Percentiles rank a stretch among this genome's conserved stretches.
phyloP scores from a whole-genome alignment of 164 flowering plant species.

The Malania oleifera region DNA sequence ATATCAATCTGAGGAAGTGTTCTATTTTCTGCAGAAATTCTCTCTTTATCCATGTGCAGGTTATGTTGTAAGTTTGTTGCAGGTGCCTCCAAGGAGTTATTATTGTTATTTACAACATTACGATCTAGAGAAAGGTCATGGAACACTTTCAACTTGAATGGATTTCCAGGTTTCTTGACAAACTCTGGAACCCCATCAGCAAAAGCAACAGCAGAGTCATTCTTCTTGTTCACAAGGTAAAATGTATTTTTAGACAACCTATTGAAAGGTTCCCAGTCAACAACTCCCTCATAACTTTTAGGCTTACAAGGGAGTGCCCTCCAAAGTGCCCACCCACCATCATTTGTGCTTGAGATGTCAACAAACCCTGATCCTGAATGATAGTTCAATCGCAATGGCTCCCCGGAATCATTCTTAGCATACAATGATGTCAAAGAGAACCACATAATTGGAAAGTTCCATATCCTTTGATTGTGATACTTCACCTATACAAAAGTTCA shows the following conservation, averaged over 20 bases:
- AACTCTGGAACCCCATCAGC: slow-evolving; percentile 74
- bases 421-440: slow-evolving; percentile 78
- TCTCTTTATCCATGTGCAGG: slow-evolving; percentile 16
- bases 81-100: slow-evolving; percentile 13
- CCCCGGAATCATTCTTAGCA: slow-evolving; percentile 67
- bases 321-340: slow-evolving; percentile 58
- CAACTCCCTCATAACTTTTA: slow-evolving; percentile 46
- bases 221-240: slow-evolving; percentile 78
- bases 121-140: slow-evolving; percentile 22
- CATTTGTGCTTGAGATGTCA: slow-evolving; percentile 56
- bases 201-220: slow-evolving; percentile 64
- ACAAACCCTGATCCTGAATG: slow-evolving; percentile 61
- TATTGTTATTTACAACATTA: slow-evolving; percentile 17
- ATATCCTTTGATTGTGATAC: slow-evolving; percentile 45
- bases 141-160: slow-evolving; percentile 72
- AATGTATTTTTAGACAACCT: slow-evolving; percentile 36
- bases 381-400: slow-evolving; percentile 59
- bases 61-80: slow-evolving; percentile 15
- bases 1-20: slow-evolving; percentile 40
- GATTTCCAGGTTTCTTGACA: slow-evolving; percentile 83
- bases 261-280: slow-evolving; percentile 44
- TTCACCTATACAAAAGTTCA: slow-evolving; percentile 48
- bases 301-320: slow-evolving; percentile 38
- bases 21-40: slow-evolving; percentile 18
- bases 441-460: slow-evolving; percentile 50